Percentiles rank a stretch among this genome's conserved stretches.
Conservation (phyloP, 1,284 basidiomycete species). For the Leccinum subfulvum region DNA sequence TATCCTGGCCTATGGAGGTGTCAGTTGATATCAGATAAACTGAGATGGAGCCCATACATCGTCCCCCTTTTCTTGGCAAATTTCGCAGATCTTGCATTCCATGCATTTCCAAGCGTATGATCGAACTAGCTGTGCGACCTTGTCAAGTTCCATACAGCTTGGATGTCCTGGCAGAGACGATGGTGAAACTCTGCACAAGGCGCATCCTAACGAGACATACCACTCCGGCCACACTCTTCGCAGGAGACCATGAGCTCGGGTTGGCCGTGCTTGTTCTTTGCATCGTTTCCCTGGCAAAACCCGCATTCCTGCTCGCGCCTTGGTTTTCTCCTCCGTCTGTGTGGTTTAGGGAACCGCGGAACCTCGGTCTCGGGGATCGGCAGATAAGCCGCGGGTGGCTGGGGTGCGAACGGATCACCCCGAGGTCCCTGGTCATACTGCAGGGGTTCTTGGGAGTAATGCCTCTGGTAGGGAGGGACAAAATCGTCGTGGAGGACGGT, state of each 20-base stretch:
- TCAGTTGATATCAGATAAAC: constrained; percentile 14
- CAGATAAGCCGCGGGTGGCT: constrained; percentile 50
- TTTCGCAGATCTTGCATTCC: constrained; percentile 93
- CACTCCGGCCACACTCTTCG: constrained; percentile 64
- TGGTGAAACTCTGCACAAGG: constrained; percentile 29
- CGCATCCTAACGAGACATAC: constrained; percentile 33
- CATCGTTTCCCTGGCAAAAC: constrained; percentile 63
- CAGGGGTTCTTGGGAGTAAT: constrained; percentile 37
- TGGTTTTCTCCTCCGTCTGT: constrained; percentile 54
- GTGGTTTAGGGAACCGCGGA: constrained; percentile 40
- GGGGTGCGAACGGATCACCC: constrained; percentile 77
- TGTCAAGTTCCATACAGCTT: constrained; percentile 65
- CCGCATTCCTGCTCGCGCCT: constrained; percentile 61
- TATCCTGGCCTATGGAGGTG: constrained; percentile 63
- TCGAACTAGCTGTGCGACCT: constrained; percentile 53
- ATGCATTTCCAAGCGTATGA: constrained; percentile 87
- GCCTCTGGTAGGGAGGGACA: constrained; percentile 21
- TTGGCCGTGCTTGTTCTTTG: constrained; percentile 52
- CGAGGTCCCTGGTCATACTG: constrained; percentile 71
- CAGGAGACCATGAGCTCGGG: constrained; percentile 71
- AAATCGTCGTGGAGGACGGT: constrained; percentile 17
- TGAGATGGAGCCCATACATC: constrained; percentile 64
- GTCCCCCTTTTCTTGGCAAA: constrained; percentile 83
- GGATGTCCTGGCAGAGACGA: constrained; percentile 60
- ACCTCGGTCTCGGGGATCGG: constrained; percentile 38